Conservation (phyloP, 177 flowering plant species). For the Vitis hybrid region DNA sequence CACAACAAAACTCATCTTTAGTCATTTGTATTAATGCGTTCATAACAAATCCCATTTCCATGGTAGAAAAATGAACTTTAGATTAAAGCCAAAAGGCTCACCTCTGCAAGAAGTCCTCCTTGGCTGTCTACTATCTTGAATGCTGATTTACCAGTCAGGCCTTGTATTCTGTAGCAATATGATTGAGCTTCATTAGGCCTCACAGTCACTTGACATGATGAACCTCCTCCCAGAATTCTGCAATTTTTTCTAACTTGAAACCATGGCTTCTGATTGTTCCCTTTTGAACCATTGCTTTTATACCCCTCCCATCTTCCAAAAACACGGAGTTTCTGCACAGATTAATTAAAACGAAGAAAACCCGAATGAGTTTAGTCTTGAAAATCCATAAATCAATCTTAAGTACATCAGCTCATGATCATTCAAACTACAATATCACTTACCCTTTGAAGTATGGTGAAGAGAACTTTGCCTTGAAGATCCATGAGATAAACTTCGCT, state of each 20-base stretch:
- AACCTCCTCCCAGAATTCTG: conserved; percentile 15
- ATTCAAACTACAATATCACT: neutral
- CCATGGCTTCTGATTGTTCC: conserved; percentile 38
- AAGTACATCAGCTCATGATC: neutral
- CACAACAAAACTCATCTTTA: too few species aligned
- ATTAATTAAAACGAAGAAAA: neutral
- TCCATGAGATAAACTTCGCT: conserved; percentile 66
- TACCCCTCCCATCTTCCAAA: conserved; percentile 55
- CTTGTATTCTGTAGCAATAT: conserved; percentile 26
- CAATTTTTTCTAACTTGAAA: conserved; percentile 44
- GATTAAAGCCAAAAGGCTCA: too few species aligned
- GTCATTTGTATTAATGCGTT: too few species aligned
- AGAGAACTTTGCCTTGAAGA: conserved; percentile 49
- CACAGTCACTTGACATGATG: conserved; percentile 30
- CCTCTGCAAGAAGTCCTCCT: conserved; percentile 55
- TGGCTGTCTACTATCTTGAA: conserved; percentile 34
- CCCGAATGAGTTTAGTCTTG: too few species aligned
- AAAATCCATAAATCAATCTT: too few species aligned
- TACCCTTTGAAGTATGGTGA: conserved; percentile 56
- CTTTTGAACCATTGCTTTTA: conserved; percentile 19
- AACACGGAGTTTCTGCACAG: conserved; percentile 39
- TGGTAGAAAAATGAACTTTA: too few species aligned
- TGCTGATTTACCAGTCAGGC: conserved; percentile 26
- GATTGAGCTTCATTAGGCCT: conserved; percentile 11
- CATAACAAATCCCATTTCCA: too few species aligned